Base-by-base conservation (phyloP, 73 alveolate genomes). In the Paraurostyla sp. region DNA sequence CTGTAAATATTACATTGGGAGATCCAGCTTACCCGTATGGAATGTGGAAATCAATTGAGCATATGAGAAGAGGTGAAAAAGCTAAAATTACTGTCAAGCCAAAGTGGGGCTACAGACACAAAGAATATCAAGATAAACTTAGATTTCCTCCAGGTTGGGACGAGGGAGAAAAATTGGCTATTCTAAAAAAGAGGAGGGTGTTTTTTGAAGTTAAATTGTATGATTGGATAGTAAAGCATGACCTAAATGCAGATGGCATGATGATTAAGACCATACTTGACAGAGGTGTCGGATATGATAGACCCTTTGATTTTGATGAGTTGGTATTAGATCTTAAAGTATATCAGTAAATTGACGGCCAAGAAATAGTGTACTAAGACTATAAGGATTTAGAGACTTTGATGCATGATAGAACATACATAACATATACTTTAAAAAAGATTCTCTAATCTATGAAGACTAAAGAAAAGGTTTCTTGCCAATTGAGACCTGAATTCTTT, bases 41-140 rank as follows among this genome's bases (percentile, higher is more conserved):
- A 13, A 60, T 91, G 49, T 91, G 96, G 96, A 91, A 69, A 45
- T 80, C 91, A 7, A 91, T 91, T 27, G 96, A 91, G 65, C 96
- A 91, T 49, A 91, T 91, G 93, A 68, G 91, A 62, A 50, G 63
- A 73, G 85, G 85, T 0, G 96, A 91, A 43, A 54, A 49, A 29
- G 35, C 93, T 6, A 52, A 57, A 52, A 84, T 91, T 27, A 69
- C 41, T 91, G 71, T 81, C n/a, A 83, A 91, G 42, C 96, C 96
- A 6, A 85, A 76, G 54, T 65, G 22, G 48, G 93, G 90, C 0
- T 87, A 48, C 57, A 73, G 48, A 41, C 58, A 65, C 20, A 58
- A 54, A 38, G 92, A 85, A 9, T 25, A 3, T 20, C 29, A 71
- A 20, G 85, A 73, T 11, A 27, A 13, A 13, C 22, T 56, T 43